Percentiles rank a stretch among this genome's conserved stretches.
Conservation (phyloP, 202 grass and related monocot genomes). For the Setaria viridis region DNA sequence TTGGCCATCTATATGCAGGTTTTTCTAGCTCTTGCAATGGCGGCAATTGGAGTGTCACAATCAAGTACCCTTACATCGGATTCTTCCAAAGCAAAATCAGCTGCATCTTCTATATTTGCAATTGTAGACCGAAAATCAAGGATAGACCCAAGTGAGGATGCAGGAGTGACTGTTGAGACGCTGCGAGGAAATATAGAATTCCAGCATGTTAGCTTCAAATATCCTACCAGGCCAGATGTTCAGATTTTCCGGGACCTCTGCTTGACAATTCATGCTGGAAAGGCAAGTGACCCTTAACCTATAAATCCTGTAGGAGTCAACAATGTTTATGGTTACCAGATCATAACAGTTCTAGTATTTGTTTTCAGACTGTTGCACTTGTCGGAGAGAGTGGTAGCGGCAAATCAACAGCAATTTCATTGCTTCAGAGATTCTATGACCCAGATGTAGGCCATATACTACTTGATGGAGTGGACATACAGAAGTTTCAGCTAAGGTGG, state of each 20-base stretch:
- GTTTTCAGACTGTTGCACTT: slow-evolving; percentile 76
- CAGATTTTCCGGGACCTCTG: slow-evolving; percentile 90
- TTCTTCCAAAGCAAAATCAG: slow-evolving; percentile 83
- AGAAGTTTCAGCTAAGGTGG: slow-evolving; percentile 82
- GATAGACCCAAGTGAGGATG: slow-evolving; percentile 81
- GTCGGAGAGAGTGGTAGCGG: slow-evolving; percentile 93
- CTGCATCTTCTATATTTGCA: slow-evolving; percentile 77
- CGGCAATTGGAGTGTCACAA: slow-evolving; percentile 85
- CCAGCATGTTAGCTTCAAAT: slow-evolving; percentile 80
- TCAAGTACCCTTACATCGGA: slow-evolving; percentile 86
- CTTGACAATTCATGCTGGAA: slow-evolving; percentile 79
- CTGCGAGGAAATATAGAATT: slow-evolving; percentile 75
- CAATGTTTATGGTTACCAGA: slow-evolving; percentile 4
- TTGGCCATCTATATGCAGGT: slow-evolving; percentile 50
- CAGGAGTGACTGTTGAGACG: slow-evolving; percentile 62
- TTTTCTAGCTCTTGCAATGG: slow-evolving; percentile 90
- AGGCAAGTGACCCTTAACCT: slow-evolving; percentile 50
- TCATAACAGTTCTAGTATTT: slow-evolving; percentile 37
- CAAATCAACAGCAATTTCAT: slow-evolving; percentile 83
- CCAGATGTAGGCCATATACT: slow-evolving; percentile 76
- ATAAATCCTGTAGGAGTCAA: not conserved
- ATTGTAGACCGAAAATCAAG: slow-evolving; percentile 83
- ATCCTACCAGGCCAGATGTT: slow-evolving; percentile 81
- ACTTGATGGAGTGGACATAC: slow-evolving; percentile 81
- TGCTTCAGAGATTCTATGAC: slow-evolving; percentile 86